phyloP scores from a whole-genome alignment of 331 rosid species.

The Phaseolus coccineus region DNA sequence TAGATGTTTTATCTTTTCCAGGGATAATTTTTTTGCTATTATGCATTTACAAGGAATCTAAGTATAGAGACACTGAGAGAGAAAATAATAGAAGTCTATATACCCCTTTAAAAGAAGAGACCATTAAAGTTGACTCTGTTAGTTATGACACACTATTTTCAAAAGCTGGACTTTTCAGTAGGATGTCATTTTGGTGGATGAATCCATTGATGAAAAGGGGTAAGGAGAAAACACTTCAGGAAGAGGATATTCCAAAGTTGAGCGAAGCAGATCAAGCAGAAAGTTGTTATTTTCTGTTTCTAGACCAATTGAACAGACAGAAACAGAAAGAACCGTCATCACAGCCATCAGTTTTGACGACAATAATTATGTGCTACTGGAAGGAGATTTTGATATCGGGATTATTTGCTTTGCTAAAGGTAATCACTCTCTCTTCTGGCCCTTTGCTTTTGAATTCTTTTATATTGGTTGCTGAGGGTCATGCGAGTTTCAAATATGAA shows the following conservation, averaged over 20 bases:
- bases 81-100: conserved; percentile 39
- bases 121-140: conserved; percentile 36
- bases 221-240: conserved; percentile 37
- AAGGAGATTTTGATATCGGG: conserved; percentile 59
- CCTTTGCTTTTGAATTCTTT: conserved; percentile 67
- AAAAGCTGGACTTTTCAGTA: conserved; percentile 49
- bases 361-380: conserved; percentile 53
- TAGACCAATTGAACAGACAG: conserved; percentile 47
- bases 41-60: conserved; percentile 38
- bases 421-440: conserved; percentile 46
- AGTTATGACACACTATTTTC: conserved; percentile 47
- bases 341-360: conserved; percentile 45
- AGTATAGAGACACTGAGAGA: background rate
- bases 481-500: conserved; percentile 34
- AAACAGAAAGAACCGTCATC: conserved; percentile 46
- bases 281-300: conserved; percentile 46
- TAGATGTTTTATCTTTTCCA: conserved; percentile 40
- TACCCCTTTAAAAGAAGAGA: conserved; percentile 38
- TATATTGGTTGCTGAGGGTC: conserved; percentile 58
- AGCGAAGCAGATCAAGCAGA: conserved; percentile 50
- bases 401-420: conserved; percentile 58
- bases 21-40: conserved; percentile 48
- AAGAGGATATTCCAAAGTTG: conserved; percentile 45
- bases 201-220: conserved; percentile 61
- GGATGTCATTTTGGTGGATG: conserved; percentile 62